Conservation (phyloP, 768 basidiomycete genomes). For the Pulveroboletus sp. region DNA sequence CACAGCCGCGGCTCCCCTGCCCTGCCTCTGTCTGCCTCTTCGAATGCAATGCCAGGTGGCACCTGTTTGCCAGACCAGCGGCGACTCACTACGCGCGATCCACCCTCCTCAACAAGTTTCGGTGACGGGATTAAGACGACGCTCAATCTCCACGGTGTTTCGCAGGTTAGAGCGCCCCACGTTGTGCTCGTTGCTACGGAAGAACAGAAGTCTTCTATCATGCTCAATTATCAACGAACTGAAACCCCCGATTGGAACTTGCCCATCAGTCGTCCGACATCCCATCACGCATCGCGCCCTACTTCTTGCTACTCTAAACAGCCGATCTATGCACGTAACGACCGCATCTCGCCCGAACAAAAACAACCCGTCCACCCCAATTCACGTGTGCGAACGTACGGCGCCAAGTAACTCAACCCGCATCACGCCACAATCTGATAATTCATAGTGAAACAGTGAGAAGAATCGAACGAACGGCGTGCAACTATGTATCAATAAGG, state of each 20-base stretch:
- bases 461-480: conserved; percentile 20
- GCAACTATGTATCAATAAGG: conserved; percentile 31
- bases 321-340: conserved; percentile 11
- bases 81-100: background rate
- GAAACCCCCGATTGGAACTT: background rate
- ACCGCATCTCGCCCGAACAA: conserved; percentile 5
- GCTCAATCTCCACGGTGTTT: conserved; percentile 24
- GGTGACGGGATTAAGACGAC: conserved; percentile 17
- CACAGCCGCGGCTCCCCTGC: conserved; percentile 9
- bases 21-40: background rate
- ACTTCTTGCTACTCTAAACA: conserved; percentile 6
- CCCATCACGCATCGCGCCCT: conserved; percentile 1
- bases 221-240: conserved; percentile 19
- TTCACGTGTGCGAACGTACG: background rate
- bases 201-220: conserved; percentile 30
- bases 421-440: conserved; percentile 17
- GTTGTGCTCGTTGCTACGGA: conserved; percentile 29
- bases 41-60: background rate
- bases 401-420: background rate
- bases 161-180: conserved; percentile 17
- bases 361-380: background rate
- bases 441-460: conserved; percentile 25
- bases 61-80: background rate
- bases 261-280: no score
- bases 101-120: conserved; percentile 1